phyloP scores from a whole-genome alignment of 805 yeast species.

The Hyphopichia homilentoma region DNA sequence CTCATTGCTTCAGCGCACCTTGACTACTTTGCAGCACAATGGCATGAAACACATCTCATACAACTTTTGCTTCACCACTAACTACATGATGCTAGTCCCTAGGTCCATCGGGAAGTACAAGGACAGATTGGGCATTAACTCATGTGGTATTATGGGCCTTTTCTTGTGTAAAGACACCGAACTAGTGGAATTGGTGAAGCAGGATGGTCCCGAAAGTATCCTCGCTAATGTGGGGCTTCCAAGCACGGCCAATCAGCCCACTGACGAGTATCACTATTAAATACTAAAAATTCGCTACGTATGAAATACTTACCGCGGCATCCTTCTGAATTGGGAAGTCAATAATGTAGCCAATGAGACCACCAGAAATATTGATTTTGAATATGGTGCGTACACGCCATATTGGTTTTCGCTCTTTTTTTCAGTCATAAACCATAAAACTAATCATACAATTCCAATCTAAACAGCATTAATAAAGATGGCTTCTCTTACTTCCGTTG shows the following conservation, averaged over 20 bases:
- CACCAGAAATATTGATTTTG: constrained; percentile 14
- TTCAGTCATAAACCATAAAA: not conserved
- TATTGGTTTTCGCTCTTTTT: not conserved
- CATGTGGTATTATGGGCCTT: constrained; percentile 79
- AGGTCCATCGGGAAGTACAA: constrained; percentile 56
- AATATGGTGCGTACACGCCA: not conserved
- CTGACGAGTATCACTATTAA: constrained; percentile 64
- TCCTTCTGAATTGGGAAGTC: constrained; percentile 23
- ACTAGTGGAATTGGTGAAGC: constrained; percentile 42
- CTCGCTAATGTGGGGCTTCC: constrained; percentile 66
- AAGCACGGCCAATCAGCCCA: constrained; percentile 50
- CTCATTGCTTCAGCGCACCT: constrained; percentile 64
- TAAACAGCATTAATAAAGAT: constrained; percentile 20
- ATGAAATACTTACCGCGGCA: constrained; percentile 1
- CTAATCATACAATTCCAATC: not conserved
- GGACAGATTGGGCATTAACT: constrained; percentile 59
- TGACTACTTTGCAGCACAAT: constrained; percentile 61
- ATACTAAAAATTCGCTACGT: not conserved
- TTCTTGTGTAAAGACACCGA: constrained; percentile 69
- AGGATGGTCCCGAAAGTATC: constrained; percentile 49
- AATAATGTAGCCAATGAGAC: constrained; percentile 22
- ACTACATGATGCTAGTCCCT: constrained; percentile 87
- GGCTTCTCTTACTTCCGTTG: constrained; percentile 66
- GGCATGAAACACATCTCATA: constrained; percentile 54
- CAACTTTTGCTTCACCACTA: constrained; percentile 75